Evolutionary conservation across 2,329 filamentous ascomycete genomes (phyloP).

Genomic region (Conoideocrella luteorostrata): DNA sequence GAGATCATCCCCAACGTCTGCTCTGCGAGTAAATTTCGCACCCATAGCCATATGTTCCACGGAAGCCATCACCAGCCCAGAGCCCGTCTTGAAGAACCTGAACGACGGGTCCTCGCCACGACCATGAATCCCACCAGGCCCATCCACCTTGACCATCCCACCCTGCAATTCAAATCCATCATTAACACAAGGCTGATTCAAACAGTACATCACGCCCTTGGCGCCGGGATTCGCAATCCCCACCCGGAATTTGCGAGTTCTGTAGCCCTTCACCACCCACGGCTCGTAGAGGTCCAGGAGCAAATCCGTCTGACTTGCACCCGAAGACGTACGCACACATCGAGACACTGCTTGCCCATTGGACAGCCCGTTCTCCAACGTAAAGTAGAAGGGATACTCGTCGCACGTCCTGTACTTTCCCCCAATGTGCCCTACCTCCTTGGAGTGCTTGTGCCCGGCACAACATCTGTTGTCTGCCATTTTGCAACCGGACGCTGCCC

Average conservation of each 20-base stretch:
- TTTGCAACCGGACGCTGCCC: constrained; percentile 1
- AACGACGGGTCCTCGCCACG: background rate
- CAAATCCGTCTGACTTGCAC: background rate
- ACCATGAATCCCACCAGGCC: background rate
- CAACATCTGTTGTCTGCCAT: background rate
- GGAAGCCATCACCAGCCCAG: constrained; percentile 1
- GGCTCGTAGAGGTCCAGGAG: background rate
- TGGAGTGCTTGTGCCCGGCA: background rate
- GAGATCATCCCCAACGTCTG: background rate
- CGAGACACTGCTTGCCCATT: constrained; percentile 1
- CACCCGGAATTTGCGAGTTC: background rate
- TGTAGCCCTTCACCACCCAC: background rate
- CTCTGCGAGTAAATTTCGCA: background rate
- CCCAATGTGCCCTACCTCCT: background rate
- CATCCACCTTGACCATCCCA: constrained; percentile 4
- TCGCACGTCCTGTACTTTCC: background rate
- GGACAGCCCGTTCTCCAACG: background rate
- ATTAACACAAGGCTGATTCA: constrained; percentile 6
- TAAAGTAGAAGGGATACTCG: constrained; percentile 4
- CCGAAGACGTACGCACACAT: too few relatives aligned
- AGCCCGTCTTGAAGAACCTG: constrained; percentile 1
- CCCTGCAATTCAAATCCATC: constrained; percentile 7
- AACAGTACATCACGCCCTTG: constrained; percentile 3
- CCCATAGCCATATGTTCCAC: background rate
- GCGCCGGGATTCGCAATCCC: background rate